Conservation (phyloP, 164 flowering plant genomes). For the Umbellularia californica region DNA sequence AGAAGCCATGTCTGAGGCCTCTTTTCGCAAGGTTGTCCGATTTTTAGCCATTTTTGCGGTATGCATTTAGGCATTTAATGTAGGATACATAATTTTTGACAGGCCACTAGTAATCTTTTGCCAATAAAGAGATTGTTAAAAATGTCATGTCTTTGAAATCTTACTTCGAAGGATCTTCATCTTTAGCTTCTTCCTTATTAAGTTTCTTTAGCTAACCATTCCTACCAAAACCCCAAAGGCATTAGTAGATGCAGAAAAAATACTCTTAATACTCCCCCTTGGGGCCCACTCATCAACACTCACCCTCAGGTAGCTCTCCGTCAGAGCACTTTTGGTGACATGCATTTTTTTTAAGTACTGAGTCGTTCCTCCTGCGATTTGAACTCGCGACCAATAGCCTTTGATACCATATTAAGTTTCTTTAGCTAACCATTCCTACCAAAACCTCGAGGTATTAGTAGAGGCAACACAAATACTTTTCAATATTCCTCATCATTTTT, state of each 20-base stretch:
- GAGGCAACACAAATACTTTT: no score
- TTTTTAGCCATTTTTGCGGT: not conserved
- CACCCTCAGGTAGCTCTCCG: no score
- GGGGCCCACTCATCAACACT: no score
- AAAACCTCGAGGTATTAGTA: no score
- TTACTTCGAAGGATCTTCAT: not conserved
- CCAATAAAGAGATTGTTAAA: not conserved
- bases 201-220: no score
- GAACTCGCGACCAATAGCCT: no score
- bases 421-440: no score
- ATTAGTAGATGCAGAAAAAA: no score
- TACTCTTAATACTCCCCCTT: no score
- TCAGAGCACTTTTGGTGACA: not conserved
- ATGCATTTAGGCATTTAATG: not conserved
- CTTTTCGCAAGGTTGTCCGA: not conserved
- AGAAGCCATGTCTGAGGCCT: not conserved
- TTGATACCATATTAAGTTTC: no score
- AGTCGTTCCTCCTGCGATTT: no score
- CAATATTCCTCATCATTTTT: not conserved
- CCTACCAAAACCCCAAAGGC: no score
- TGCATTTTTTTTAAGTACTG: not conserved
- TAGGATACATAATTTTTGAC: not conserved
- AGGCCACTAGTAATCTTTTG: not conserved
- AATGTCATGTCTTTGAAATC: not conserved
- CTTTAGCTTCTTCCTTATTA: not conserved